Evolutionary conservation across 2,329 filamentous ascomycete species (phyloP).

Genomic region (Phoma sp.): DNA sequence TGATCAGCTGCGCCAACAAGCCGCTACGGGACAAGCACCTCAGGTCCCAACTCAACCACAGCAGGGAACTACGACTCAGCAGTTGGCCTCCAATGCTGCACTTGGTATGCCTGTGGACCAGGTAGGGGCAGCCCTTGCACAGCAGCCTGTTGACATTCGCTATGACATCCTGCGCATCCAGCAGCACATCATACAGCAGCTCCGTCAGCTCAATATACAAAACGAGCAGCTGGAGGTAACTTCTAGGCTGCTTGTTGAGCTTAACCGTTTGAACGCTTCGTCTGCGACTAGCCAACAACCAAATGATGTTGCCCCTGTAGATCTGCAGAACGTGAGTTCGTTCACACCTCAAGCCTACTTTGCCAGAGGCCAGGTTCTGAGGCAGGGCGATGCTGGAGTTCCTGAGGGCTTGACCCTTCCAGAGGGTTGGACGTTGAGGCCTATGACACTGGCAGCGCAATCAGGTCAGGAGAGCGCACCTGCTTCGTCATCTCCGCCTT

Average conservation of each 20-base stretch:
- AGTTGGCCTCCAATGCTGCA: constrained; percentile 8
- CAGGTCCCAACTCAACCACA: constrained; percentile 30
- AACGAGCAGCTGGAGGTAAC: constrained; percentile 45
- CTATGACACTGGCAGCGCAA: constrained; percentile 38
- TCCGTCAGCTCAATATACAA: constrained; percentile 44
- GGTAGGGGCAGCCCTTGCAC: constrained; percentile 30
- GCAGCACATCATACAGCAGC: constrained; percentile 47
- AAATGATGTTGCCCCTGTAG: constrained; percentile 34
- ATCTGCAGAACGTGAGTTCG: constrained; percentile 25
- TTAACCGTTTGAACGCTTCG: constrained; percentile 32
- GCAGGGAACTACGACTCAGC: constrained; percentile 18
- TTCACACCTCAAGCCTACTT: constrained; percentile 44
- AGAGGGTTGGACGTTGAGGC: constrained; percentile 47
- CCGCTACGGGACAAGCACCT: constrained; percentile 31
- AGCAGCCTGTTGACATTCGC: constrained; percentile 45
- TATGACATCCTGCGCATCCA: constrained; percentile 47
- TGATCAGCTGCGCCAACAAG: constrained; percentile 34
- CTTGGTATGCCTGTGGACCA: constrained; percentile 20
- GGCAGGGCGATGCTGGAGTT: constrained; percentile 45
- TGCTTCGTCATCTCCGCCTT: constrained; percentile 10
- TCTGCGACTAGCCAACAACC: constrained; percentile 34
- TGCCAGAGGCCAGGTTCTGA: constrained; percentile 39
- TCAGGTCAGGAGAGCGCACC: constrained; percentile 18
- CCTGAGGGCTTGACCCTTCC: constrained; percentile 47
- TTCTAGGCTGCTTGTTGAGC: constrained; percentile 41